A percentile compares a stretch with the other conserved stretches of the same genome.
Conservation (phyloP, 352 stramenopile genomes). For the Pythium chondricola region DNA sequence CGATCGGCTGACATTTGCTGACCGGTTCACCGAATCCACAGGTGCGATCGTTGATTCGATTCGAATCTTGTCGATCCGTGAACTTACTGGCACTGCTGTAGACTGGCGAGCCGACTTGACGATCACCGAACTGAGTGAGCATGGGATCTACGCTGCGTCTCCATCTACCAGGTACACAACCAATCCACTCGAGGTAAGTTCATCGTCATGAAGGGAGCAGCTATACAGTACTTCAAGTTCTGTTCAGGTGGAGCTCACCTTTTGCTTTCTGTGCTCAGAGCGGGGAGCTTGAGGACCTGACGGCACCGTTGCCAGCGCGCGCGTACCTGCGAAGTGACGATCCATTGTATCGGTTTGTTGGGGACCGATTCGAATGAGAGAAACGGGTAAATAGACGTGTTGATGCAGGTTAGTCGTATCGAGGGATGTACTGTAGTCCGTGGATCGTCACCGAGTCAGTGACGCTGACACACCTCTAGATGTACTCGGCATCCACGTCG, state of each 20-base stretch:
- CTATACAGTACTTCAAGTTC: too few relatives aligned
- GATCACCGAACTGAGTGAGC: constrained; percentile 18
- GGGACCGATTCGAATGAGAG: neutral
- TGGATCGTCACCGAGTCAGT: too few relatives aligned
- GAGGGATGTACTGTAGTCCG: too few relatives aligned
- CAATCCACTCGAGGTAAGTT: neutral
- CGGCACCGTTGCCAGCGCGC: constrained; percentile 3
- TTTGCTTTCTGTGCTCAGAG: too few relatives aligned
- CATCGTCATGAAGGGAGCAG: too few relatives aligned
- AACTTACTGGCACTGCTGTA: neutral
- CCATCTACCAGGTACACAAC: constrained; percentile 11
- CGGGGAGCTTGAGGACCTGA: constrained; percentile 15
- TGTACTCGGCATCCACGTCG: constrained; percentile 64
- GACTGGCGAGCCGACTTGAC: constrained; percentile 12
- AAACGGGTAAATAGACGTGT: neutral
- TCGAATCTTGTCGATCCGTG: neutral
- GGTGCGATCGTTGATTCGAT: too few relatives aligned
- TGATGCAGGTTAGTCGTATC: neutral
- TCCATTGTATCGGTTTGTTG: neutral
- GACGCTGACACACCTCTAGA: too few relatives aligned
- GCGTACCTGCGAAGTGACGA: constrained; percentile 3
- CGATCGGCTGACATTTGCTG: constrained; percentile 40
- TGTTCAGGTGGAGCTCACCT: too few relatives aligned
- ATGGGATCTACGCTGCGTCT: constrained; percentile 22
- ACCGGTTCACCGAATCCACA: constrained; percentile 47